Conservation (phyloP, 2,329 filamentous ascomycete genomes). For the Talaromyces funiculosus region DNA sequence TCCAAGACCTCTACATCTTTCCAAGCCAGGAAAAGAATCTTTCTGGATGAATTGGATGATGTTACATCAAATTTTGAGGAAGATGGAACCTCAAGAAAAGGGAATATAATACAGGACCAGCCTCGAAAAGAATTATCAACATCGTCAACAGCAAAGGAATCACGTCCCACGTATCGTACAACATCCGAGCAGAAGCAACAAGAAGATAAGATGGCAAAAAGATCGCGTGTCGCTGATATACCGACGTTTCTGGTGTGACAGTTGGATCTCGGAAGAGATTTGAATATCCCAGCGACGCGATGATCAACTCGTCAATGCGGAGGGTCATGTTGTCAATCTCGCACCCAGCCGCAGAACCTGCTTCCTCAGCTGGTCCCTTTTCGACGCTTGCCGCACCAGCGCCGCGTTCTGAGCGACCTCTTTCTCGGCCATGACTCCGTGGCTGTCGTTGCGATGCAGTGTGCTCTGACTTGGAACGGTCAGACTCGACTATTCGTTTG, state of each 20-base stretch:
- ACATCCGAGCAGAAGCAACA: constrained; percentile 12
- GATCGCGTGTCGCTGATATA: constrained; percentile 38
- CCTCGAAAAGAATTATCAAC: constrained; percentile 12
- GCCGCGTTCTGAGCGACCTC: constrained; percentile 21
- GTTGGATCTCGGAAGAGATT: not conserved
- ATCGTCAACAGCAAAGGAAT: not conserved
- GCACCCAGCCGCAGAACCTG: constrained; percentile 1
- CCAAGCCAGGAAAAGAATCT: constrained; percentile 27
- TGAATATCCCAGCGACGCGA: not conserved
- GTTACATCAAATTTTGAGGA: constrained; percentile 18
- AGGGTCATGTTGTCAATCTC: not conserved
- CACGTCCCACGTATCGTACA: constrained; percentile 1
- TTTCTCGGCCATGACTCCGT: constrained; percentile 26
- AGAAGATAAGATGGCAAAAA: constrained; percentile 23
- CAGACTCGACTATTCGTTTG: constrained; percentile 18
- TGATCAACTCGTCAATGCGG: not conserved
- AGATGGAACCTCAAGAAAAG: constrained; percentile 16
- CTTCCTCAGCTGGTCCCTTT: constrained; percentile 19
- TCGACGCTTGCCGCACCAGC: constrained; percentile 23
- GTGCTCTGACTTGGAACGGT: constrained; percentile 25
- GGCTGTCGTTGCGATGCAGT: constrained; percentile 29
- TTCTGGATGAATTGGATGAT: constrained; percentile 37
- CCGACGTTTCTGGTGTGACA: constrained; percentile 41
- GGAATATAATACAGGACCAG: constrained; percentile 20
- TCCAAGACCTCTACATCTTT: not conserved